Conservation (phyloP, 2,329 filamentous ascomycete species). For the Ophiostoma triangulosporum region DNA sequence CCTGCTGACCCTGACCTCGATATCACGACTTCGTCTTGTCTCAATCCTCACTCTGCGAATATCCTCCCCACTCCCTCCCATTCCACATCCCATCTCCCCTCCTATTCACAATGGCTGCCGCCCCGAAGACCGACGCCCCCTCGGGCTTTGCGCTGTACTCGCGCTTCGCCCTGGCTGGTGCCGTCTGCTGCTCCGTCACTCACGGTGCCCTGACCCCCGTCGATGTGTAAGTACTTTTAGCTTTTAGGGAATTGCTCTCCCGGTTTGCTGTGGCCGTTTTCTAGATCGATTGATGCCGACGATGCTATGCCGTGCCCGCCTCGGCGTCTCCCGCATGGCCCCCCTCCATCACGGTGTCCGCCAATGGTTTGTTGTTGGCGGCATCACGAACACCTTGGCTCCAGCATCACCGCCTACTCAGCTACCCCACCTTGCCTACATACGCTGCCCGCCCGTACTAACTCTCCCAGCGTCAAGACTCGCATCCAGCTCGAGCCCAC, state of each 20-base stretch:
- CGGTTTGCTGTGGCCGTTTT: background rate
- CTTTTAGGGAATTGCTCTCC: background rate
- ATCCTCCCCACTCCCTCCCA: constrained; percentile 15
- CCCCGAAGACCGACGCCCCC: constrained; percentile 29
- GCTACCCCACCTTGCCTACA: too few relatives aligned
- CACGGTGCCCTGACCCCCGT: constrained; percentile 95
- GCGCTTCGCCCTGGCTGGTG: constrained; percentile 92
- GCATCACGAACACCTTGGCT: too few relatives aligned
- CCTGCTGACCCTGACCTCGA: background rate
- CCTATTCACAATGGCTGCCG: constrained; percentile 31
- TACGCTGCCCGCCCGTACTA: too few relatives aligned
- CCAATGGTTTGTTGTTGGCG: too few relatives aligned
- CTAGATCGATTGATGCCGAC: background rate
- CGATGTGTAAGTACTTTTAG: constrained; percentile 73
- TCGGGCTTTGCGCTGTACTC: constrained; percentile 64
- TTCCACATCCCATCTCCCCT: constrained; percentile 8
- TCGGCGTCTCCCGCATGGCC: too few relatives aligned
- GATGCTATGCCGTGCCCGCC: too few relatives aligned
- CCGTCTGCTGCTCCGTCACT: constrained; percentile 94
- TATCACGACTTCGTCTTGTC: constrained; percentile 8
- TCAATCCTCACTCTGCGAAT: constrained; percentile 14
- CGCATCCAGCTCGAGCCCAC: constrained; percentile 72
- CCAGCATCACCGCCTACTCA: too few relatives aligned
- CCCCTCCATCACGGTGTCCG: too few relatives aligned
- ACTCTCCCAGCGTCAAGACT: constrained; percentile 60